Conservation (phyloP, 2,329 filamentous ascomycete species). For the Cordyceps sp. region DNA sequence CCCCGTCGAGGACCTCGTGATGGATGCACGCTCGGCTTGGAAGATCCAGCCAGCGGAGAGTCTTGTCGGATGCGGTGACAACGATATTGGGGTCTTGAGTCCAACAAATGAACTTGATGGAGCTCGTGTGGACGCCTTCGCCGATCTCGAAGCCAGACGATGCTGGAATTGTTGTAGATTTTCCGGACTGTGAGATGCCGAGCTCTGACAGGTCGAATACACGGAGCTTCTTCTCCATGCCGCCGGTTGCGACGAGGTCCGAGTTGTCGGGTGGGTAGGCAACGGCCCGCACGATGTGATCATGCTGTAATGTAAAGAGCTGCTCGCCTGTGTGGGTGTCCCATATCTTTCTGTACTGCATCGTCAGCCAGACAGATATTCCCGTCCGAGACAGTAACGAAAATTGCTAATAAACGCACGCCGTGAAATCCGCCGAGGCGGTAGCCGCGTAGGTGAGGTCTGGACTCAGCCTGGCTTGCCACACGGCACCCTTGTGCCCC, state of each 20-base stretch:
- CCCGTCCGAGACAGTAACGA: not conserved
- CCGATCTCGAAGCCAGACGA: slow-evolving; percentile 74
- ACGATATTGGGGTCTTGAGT: slow-evolving; percentile 74
- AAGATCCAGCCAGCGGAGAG: slow-evolving; percentile 87
- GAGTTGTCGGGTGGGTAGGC: slow-evolving; percentile 72
- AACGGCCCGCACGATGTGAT: slow-evolving; percentile 88
- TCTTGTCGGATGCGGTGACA: slow-evolving; percentile 83
- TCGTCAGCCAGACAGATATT: slow-evolving; percentile 7
- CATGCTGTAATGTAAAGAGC: slow-evolving; percentile 72
- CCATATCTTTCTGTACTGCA: slow-evolving; percentile 75
- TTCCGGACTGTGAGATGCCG: slow-evolving; percentile 20
- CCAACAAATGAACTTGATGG: slow-evolving; percentile 96
- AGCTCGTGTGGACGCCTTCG: slow-evolving; percentile 62
- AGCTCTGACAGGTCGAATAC: slow-evolving; percentile 71
- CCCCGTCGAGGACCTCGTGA: slow-evolving; percentile 62
- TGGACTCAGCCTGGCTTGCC: slow-evolving; percentile 81
- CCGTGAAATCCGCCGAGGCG: slow-evolving; percentile 88
- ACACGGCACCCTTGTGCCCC: slow-evolving; percentile 94
- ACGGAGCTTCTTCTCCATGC: slow-evolving; percentile 90
- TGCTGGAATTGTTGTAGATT: slow-evolving; percentile 32
- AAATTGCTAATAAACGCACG: slow-evolving; percentile 34
- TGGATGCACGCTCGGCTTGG: slow-evolving; percentile 59
- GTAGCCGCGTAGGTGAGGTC: slow-evolving; percentile 83
- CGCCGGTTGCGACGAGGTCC: slow-evolving; percentile 81
- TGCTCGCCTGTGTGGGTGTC: slow-evolving; percentile 89